Evolutionary conservation across 495 filamentous ascomycete genomes (phyloP).

Genomic region (Aspergillus nanangensis): DNA sequence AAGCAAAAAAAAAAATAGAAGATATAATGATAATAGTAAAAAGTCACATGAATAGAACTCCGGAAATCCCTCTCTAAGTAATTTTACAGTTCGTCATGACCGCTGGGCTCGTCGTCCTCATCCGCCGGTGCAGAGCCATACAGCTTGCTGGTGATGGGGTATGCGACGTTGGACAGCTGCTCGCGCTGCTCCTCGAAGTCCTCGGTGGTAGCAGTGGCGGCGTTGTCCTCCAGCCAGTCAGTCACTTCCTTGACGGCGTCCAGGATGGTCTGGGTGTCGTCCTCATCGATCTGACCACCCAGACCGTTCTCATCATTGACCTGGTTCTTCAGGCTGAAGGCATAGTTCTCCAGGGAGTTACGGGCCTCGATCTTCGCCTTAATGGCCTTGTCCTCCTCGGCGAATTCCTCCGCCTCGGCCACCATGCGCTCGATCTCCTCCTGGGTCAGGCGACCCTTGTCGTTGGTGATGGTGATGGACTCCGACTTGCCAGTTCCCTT

Average conservation of each 20-base stretch:
- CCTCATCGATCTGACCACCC: conserved; percentile 95
- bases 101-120: conserved; percentile 62
- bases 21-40: neutral
- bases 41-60: conserved; percentile 29
- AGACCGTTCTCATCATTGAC: conserved; percentile 95
- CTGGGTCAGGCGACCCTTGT: conserved; percentile 91
- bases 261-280: conserved; percentile 96
- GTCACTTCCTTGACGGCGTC: conserved; percentile 96
- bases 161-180: conserved; percentile 93
- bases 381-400: conserved; percentile 98
- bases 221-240: conserved; percentile 98
- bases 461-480: conserved; percentile 97
- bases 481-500: conserved; percentile 97
- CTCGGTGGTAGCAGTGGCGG: conserved; percentile 75
- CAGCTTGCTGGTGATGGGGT: conserved; percentile 98
- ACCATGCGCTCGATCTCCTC: conserved; percentile 99
- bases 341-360: conserved; percentile 95
- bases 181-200: conserved; percentile 99
- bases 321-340: conserved; percentile 98
- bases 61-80: conserved; percentile 40
- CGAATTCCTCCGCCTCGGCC: conserved; percentile 93
- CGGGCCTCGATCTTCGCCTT: conserved; percentile 90
- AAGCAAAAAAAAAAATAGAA: conserved; percentile 19
- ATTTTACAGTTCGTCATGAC: conserved; percentile 89
- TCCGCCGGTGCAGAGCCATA: conserved; percentile 67